phyloP scores from a whole-genome alignment of 148 eudicot genomes.

The Silene latifolia region DNA sequence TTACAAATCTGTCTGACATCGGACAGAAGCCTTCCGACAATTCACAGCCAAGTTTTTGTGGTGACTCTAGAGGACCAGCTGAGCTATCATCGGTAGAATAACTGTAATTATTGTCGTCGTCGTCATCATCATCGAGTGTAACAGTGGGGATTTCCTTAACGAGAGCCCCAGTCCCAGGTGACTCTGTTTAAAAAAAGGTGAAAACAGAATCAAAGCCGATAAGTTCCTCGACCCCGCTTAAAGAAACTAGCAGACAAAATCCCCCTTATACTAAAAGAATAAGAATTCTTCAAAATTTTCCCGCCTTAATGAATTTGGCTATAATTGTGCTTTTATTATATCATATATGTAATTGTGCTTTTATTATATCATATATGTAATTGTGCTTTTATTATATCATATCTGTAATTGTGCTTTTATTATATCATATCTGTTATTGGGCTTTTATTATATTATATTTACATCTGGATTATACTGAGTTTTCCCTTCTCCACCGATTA shows the following conservation, averaged over 20 bases:
- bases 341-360: too few species aligned
- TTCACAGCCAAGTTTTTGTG: constrained; percentile 25
- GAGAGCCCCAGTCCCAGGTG: constrained; percentile 27
- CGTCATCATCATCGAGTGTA: constrained; percentile 34
- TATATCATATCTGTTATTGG: too few species aligned
- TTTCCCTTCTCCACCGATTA: too few species aligned
- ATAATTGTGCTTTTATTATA: too few species aligned
- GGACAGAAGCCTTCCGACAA: constrained; percentile 20
- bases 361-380: too few species aligned
- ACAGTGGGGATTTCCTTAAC: constrained; percentile 27
- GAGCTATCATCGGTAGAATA: constrained; percentile 24
- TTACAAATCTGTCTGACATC: constrained; percentile 15
- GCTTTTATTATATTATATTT: too few species aligned
- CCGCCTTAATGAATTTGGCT: too few species aligned
- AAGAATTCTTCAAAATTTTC: too few species aligned
- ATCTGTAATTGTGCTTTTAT: too few species aligned
- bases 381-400: too few species aligned
- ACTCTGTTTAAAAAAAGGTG: constrained; percentile 28
- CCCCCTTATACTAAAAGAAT: too few species aligned
- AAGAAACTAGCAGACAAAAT: neutral
- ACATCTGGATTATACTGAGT: too few species aligned
- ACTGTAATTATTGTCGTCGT: constrained; percentile 24
- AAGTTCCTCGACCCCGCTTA: neutral
- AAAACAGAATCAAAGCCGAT: neutral
- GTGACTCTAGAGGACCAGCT: constrained; percentile 21